phyloP scores from a whole-genome alignment of 139 green algal genomes.

The Chlorella sp. region DNA sequence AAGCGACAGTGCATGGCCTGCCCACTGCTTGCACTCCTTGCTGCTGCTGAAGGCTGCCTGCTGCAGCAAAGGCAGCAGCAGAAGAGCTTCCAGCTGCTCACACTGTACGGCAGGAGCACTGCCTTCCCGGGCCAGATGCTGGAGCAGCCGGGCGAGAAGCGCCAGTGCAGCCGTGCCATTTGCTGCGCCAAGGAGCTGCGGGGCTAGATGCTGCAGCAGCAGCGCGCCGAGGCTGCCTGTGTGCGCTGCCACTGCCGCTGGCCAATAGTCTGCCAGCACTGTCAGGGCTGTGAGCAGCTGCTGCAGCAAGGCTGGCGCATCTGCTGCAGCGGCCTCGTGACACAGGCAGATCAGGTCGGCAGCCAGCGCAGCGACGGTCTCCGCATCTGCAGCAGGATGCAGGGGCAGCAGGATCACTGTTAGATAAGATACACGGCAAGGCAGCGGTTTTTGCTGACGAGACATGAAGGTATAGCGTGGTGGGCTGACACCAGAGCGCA shows the following conservation, averaged over 20 bases:
- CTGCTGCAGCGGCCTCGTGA: not conserved
- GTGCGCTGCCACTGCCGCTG: not conserved
- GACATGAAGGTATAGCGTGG: too few species aligned
- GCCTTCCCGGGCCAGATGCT: not conserved
- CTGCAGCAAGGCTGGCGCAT: not conserved
- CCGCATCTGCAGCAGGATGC: not conserved
- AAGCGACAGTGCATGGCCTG: not conserved
- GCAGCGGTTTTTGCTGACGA: too few species aligned
- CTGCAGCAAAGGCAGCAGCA: conserved; percentile 31
- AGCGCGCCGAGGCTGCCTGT: not conserved
- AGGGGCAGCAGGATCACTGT: too few species aligned
- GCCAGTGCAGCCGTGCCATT: not conserved
- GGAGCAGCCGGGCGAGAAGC: not conserved
- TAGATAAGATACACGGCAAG: too few species aligned
- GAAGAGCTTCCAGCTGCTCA: not conserved
- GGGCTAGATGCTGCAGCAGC: not conserved
- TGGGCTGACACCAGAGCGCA: too few species aligned
- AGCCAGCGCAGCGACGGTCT: not conserved
- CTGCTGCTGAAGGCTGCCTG: conserved; percentile 3
- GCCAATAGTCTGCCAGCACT: not conserved
- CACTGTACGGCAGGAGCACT: not conserved
- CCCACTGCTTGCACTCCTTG: conserved; percentile 14
- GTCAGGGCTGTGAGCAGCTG: not conserved
- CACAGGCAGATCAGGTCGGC: not conserved
- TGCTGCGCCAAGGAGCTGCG: not conserved